Base-by-base conservation (phyloP, 2,329 filamentous ascomycete species). In the Clonostachys rhizophaga region DNA sequence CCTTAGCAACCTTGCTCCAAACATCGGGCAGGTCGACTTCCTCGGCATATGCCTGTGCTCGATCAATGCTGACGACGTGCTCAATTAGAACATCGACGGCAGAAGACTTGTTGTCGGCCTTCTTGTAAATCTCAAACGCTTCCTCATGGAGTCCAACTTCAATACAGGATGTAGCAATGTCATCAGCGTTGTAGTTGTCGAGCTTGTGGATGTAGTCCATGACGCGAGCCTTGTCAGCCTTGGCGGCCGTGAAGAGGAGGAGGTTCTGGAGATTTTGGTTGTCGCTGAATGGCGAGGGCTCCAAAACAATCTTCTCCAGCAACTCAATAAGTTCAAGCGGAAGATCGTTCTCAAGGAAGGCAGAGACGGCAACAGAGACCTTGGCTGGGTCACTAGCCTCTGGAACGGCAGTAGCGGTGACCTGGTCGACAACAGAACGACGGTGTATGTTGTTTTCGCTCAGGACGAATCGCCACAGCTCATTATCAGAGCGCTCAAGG, bases 41-140 rank as follows among this genome's bases (percentile, higher is more conserved):
- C 61, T 99, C 94, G 16, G 94, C 95, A 62, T 94, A 99, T 40
- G 91, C 89, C 62, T 96, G 91, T 5, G 94, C 94, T 52, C 94
- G 88, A 65, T 99, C 95, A 58, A 99, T 97, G 77, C 91, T 96
- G 61, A 99, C 92, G 58, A 99, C 85, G 62, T 99, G 86, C 61
- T 99, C 94, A 24, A 99, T 89, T 6, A 99, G 83, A 33, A 99
- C 94, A 54, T 92, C 87, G 57, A 89, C 88, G 33, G 95, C 94
- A 44, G 88, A 87, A 47, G 81, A 76, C 67, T 95, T 91, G 69
- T 95, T 91, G 62, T 87, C 84, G 55, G 91, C 88, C 81, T 99
- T 99, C 83, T 97, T 97, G 79, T 91, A 95, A 57, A 99, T 94
- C 71, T 96, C 90, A 57, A 99, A 96, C 2, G 94, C 94, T 68